phyloP scores from a whole-genome alignment of 805 yeast species.

The Lachancea meyersii region DNA sequence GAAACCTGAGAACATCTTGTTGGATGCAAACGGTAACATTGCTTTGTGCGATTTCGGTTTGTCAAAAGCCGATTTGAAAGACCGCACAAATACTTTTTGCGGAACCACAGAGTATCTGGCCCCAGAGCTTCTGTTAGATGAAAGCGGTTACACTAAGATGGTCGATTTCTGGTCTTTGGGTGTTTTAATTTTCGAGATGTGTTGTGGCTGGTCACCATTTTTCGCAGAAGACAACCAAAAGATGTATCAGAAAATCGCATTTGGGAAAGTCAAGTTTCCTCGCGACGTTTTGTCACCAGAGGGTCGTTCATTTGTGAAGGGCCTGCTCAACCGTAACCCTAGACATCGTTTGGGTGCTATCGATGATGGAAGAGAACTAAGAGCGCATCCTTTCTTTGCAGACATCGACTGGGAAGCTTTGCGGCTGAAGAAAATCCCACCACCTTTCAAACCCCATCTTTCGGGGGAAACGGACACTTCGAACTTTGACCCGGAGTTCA shows the following conservation, averaged over 20 bases:
- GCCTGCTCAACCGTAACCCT: conserved; percentile 90
- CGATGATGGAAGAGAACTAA: conserved; percentile 86
- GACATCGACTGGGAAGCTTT: conserved; percentile 88
- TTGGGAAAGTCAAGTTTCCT: conserved; percentile 96
- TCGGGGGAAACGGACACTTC: conserved; percentile 89
- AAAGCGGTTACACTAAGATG: conserved; percentile 96
- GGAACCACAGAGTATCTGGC: conserved; percentile 98
- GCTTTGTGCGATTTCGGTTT: conserved; percentile 97
- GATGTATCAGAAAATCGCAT: conserved; percentile 98
- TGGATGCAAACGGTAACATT: conserved; percentile 96
- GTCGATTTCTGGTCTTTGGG: conserved; percentile 99
- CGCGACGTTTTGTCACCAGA: conserved; percentile 89
- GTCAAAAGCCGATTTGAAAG: conserved; percentile 86
- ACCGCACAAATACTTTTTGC: conserved; percentile 92
- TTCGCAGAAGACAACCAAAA: conserved; percentile 97
- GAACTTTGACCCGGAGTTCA: conserved; percentile 96
- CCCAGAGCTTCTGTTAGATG: conserved; percentile 92
- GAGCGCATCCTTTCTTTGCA: conserved; percentile 84
- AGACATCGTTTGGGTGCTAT: conserved; percentile 88
- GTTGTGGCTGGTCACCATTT: conserved; percentile 99
- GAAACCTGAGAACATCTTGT: conserved; percentile 91
- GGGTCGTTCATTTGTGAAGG: conserved; percentile 94
- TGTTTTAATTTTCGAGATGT: conserved; percentile 95
- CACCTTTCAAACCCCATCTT: conserved; percentile 94
- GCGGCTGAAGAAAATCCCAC: conserved; percentile 76